These are phyloP conservation scores for Diplosphaera chodatii DNA, from an alignment of 139 green algal genomes.

Conservation along the genomic window DNA sequence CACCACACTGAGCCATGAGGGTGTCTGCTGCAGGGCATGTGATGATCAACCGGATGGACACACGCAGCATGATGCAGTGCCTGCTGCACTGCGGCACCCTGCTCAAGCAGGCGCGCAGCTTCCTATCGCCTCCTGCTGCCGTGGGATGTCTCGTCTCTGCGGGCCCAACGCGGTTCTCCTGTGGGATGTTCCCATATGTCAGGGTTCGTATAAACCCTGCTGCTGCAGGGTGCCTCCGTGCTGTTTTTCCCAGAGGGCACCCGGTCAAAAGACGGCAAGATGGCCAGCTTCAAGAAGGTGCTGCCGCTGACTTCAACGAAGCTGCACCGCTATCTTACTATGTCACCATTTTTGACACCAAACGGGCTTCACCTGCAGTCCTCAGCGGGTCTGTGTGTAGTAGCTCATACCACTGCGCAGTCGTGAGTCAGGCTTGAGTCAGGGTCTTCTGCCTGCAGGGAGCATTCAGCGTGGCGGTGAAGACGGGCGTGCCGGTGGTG, in stretches of 20 bases:
- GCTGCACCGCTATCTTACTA: background rate
- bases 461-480: slow-evolving; percentile 90
- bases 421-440: too few relatives aligned
- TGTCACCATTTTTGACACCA: too few relatives aligned
- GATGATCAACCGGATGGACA: slow-evolving; percentile 83
- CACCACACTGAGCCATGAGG: too few relatives aligned
- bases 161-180: too few relatives aligned
- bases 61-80: slow-evolving; percentile 78
- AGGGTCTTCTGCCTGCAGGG: slow-evolving; percentile 54
- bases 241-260: slow-evolving; percentile 94
- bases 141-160: too few relatives aligned
- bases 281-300: slow-evolving; percentile 83
- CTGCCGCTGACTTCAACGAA: too few relatives aligned
- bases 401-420: too few relatives aligned
- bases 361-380: too few relatives aligned
- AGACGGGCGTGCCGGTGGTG: slow-evolving; percentile 77
- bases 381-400: too few relatives aligned
- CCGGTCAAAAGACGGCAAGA: slow-evolving; percentile 43
- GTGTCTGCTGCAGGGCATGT: slow-evolving; percentile 64
- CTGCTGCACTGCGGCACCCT: slow-evolving; percentile 78
- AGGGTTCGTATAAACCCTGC: background rate
- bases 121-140: too few relatives aligned
- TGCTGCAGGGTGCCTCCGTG: slow-evolving; percentile 49
- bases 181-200: too few relatives aligned
- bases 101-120: slow-evolving; percentile 53